Percentiles rank a stretch among this genome's conserved stretches.
phyloP scores from a whole-genome alignment of 2,329 filamentous ascomycete species.

The Penicillium digitatum region DNA sequence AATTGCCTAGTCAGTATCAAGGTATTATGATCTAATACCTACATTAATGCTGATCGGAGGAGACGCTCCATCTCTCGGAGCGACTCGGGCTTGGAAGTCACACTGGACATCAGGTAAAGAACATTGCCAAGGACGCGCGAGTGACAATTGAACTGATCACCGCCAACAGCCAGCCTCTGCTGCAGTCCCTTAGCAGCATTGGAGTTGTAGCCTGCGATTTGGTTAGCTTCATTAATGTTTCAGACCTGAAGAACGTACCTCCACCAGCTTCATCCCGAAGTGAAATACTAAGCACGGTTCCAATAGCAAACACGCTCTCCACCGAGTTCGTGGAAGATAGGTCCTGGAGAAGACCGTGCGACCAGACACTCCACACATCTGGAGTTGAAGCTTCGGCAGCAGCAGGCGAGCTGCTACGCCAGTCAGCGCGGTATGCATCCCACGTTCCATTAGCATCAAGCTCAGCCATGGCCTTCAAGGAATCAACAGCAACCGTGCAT shows the following conservation, averaged over 20 bases:
- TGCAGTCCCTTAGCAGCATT: conserved; percentile 53
- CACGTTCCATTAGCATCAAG: conserved; percentile 58
- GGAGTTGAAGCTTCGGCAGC: conserved; percentile 1
- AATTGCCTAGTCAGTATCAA: neutral
- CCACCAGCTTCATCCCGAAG: conserved; percentile 49
- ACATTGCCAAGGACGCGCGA: conserved; percentile 60
- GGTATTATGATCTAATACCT: neutral
- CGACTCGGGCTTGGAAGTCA: conserved; percentile 47
- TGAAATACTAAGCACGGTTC: conserved; percentile 67
- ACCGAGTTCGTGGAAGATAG: conserved; percentile 58
- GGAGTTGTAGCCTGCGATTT: conserved; percentile 51
- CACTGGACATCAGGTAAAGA: conserved; percentile 58
- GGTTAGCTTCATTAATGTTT: neutral
- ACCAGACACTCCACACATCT: conserved; percentile 68
- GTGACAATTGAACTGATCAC: conserved; percentile 49
- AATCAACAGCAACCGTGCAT: conserved; percentile 71
- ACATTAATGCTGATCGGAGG: conserved; percentile 37
- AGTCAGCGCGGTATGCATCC: conserved; percentile 53
- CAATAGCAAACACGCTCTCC: conserved; percentile 66
- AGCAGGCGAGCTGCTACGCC: conserved; percentile 30
- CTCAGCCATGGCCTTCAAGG: conserved; percentile 55
- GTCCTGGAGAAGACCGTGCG: conserved; percentile 53
- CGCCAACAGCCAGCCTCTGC: conserved; percentile 44
- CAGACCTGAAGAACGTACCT: conserved; percentile 28
- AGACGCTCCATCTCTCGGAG: conserved; percentile 41